phyloP scores from a whole-genome alignment of 306 rosid genomes.

The Aeschynomene evenia region DNA sequence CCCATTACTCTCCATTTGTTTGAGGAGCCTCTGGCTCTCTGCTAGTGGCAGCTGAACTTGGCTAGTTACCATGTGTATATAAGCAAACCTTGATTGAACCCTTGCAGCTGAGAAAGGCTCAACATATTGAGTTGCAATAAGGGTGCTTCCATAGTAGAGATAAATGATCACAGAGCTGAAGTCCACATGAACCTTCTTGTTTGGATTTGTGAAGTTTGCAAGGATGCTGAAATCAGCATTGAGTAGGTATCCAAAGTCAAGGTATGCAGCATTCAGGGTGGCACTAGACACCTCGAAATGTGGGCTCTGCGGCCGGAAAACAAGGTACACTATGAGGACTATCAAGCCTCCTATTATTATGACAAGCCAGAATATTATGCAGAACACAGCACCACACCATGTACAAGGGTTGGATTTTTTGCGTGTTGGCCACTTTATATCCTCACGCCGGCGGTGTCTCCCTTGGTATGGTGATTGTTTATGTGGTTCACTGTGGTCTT shows the following conservation, averaged over 20 bases:
- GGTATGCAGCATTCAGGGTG: slow-evolving; percentile 79
- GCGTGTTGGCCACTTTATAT: slow-evolving; percentile 12
- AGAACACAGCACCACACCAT: slow-evolving; percentile 64
- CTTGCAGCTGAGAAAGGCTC: slow-evolving; percentile 71
- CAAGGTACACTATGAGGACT: slow-evolving; percentile 75
- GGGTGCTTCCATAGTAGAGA: slow-evolving; percentile 67
- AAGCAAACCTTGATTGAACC: slow-evolving; percentile 47
- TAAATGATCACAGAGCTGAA: slow-evolving; percentile 62
- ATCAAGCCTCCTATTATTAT: slow-evolving; percentile 73
- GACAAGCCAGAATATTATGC: slow-evolving; percentile 74
- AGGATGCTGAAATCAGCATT: slow-evolving; percentile 82
- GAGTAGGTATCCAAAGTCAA: slow-evolving; percentile 84
- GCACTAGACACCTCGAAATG: slow-evolving; percentile 63
- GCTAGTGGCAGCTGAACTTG: slow-evolving; percentile 64
- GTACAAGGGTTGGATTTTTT: slow-evolving; percentile 36
- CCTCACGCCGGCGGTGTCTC: background rate
- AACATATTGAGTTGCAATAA: slow-evolving; percentile 60
- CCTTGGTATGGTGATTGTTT: background rate
- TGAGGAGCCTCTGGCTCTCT: slow-evolving; percentile 53
- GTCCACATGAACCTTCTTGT: slow-evolving; percentile 74
- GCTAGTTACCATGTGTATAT: slow-evolving; percentile 65
- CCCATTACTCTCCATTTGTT: slow-evolving; percentile 62
- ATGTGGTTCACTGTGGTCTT: background rate
- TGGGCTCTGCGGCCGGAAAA: slow-evolving; percentile 80
- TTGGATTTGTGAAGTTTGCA: slow-evolving; percentile 88